phyloP scores from a whole-genome alignment of 768 basidiomycete species.

The Boletus coccyginus region DNA sequence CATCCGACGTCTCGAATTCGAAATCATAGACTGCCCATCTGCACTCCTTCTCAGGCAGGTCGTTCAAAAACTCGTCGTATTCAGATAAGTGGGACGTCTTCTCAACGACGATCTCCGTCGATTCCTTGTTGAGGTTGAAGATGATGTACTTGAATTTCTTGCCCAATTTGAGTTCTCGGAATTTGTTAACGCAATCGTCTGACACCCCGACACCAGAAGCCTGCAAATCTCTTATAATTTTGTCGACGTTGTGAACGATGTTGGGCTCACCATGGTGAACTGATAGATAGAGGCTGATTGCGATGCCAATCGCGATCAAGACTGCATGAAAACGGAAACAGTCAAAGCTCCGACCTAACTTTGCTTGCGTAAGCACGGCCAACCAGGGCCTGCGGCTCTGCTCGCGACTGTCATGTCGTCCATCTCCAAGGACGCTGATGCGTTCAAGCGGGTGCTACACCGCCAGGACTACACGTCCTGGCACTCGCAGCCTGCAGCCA shows the following conservation, averaged over 20 bases:
- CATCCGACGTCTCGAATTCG: constrained; percentile 66
- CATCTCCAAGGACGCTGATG: constrained; percentile 66
- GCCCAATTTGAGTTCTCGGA: constrained; percentile 20
- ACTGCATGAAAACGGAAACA: constrained; percentile 3
- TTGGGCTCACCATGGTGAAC: constrained; percentile 30
- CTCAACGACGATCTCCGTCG: constrained; percentile 73
- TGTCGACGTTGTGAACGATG: background rate
- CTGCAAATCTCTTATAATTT: constrained; percentile 10
- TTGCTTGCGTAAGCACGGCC: constrained; percentile 21
- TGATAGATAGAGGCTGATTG: constrained; percentile 20
- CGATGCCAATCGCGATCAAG: constrained; percentile 27
- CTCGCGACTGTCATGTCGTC: constrained; percentile 50
- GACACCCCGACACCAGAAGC: constrained; percentile 46
- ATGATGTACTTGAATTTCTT: constrained; percentile 84
- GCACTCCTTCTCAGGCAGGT: constrained; percentile 72
- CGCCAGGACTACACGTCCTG: constrained; percentile 71
- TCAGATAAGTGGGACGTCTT: constrained; percentile 49
- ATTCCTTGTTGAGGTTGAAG: constrained; percentile 57
- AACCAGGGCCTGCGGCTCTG: background rate
- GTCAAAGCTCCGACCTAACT: constrained; percentile 26
- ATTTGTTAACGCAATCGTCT: constrained; percentile 42
- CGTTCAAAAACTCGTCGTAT: constrained; percentile 72
- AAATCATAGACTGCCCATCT: constrained; percentile 93
- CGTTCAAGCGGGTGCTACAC: constrained; percentile 64
- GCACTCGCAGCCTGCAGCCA: constrained; percentile 86